These are phyloP conservation scores for Metschnikowia hibisci DNA, from an alignment of 805 yeast species.

Conservation along the genomic window DNA sequence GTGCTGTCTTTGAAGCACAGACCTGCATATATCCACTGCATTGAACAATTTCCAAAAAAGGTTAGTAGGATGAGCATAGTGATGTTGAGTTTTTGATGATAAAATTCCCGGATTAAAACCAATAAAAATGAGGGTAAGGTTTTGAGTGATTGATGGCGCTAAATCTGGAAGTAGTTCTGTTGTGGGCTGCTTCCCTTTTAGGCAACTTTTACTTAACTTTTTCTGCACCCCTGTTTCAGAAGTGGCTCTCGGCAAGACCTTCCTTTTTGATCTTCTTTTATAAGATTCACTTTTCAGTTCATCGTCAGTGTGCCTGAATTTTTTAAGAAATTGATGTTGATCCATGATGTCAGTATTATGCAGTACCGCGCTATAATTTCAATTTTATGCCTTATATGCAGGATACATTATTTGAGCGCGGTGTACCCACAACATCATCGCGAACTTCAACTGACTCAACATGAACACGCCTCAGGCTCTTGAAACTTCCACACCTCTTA, in stretches of 20 bases:
- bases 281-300: background rate
- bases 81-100: constrained; percentile 59
- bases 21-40: constrained; percentile 43
- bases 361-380: too few relatives aligned
- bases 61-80: constrained; percentile 69
- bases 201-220: background rate
- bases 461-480: constrained; percentile 11
- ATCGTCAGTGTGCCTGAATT: constrained; percentile 9
- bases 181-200: background rate
- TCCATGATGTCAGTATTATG: too few relatives aligned
- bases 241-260: too few relatives aligned
- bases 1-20: constrained; percentile 3
- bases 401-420: background rate
- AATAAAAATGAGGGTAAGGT: constrained; percentile 47
- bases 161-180: constrained; percentile 21
- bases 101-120: constrained; percentile 72
- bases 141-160: constrained; percentile 27
- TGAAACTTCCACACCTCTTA: constrained; percentile 22
- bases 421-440: background rate
- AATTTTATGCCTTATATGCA: too few relatives aligned
- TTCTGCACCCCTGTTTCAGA: background rate
- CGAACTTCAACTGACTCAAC: background rate
- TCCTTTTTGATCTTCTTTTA: too few relatives aligned
- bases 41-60: constrained; percentile 63
- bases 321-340: constrained; percentile 7